A percentile compares a stretch with the other conserved stretches of the same genome.
These are phyloP conservation scores for Nitzschia sp. DNA, from an alignment of 108 stramenopile genomes.

Conservation along the genomic window DNA sequence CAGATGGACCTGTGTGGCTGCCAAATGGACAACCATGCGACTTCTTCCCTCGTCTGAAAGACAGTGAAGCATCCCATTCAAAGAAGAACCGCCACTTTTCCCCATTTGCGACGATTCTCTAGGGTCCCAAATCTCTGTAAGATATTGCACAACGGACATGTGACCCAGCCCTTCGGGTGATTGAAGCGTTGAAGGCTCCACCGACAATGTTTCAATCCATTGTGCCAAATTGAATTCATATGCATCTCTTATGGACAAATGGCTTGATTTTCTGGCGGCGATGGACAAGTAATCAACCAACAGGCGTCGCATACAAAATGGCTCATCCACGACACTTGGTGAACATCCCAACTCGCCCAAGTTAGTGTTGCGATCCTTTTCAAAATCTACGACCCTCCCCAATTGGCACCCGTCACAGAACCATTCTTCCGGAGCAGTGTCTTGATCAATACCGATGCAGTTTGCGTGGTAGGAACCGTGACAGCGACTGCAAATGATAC, in stretches of 20 bases:
- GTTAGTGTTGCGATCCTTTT: slow-evolving; percentile 34
- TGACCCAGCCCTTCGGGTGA: not conserved
- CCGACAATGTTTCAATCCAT: slow-evolving; percentile 36
- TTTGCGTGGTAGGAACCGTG: slow-evolving; percentile 73
- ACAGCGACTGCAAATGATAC: slow-evolving; percentile 88
- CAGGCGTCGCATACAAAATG: slow-evolving; percentile 61
- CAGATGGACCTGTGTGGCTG: slow-evolving; percentile 50
- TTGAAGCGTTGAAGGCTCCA: not conserved
- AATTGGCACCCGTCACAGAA: slow-evolving; percentile 82
- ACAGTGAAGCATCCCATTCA: slow-evolving; percentile 42
- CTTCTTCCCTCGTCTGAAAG: slow-evolving; percentile 67
- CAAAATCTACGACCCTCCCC: slow-evolving; percentile 45
- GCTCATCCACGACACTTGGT: slow-evolving; percentile 29
- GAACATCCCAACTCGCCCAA: slow-evolving; percentile 37
- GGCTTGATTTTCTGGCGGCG: slow-evolving; percentile 36
- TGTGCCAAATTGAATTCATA: slow-evolving; percentile 72
- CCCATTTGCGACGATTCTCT: slow-evolving; percentile 16
- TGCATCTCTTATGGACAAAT: slow-evolving; percentile 38
- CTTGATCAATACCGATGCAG: slow-evolving; percentile 73
- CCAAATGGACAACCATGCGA: slow-evolving; percentile 62
- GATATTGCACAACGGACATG: slow-evolving; percentile 7
- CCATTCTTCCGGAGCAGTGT: slow-evolving; percentile 69
- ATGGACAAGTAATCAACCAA: slow-evolving; percentile 57
- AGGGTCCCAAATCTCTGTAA: slow-evolving; percentile 38
- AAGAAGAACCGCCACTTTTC: slow-evolving; percentile 10